Conservation (phyloP, 306 rosid species). For the Dryas alaskensis region DNA sequence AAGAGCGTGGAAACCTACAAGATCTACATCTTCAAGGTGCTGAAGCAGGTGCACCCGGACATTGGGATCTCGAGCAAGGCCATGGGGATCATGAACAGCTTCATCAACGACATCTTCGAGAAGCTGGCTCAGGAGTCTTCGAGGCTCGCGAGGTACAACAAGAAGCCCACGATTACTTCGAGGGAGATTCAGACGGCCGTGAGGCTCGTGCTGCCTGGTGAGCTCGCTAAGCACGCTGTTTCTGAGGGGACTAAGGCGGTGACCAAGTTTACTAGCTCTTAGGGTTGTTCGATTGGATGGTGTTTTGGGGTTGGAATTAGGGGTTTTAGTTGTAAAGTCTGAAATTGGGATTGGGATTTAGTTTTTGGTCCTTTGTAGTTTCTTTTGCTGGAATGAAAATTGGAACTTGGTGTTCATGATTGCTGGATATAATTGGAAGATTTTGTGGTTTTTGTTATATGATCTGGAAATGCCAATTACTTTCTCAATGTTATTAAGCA, state of each 20-base stretch:
- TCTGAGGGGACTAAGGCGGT: slow-evolving; percentile 68
- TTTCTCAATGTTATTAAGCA: too few relatives aligned
- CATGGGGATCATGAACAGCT: slow-evolving; percentile 63
- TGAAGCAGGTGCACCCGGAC: slow-evolving; percentile 64
- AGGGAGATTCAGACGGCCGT: slow-evolving; percentile 63
- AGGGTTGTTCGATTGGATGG: background rate
- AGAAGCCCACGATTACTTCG: slow-evolving; percentile 59
- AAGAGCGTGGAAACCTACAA: slow-evolving; percentile 59
- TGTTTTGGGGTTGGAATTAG: background rate
- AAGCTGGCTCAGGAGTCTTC: slow-evolving; percentile 56
- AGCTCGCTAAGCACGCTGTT: slow-evolving; percentile 61
- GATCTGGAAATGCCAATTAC: background rate
- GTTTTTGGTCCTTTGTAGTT: background rate
- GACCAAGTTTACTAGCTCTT: slow-evolving; percentile 58
- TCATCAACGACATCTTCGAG: slow-evolving; percentile 62
- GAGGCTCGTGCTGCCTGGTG: slow-evolving; percentile 55
- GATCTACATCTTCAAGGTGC: slow-evolving; percentile 60
- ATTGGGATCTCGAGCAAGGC: slow-evolving; percentile 57
- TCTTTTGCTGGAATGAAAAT: background rate
- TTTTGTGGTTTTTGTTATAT: background rate
- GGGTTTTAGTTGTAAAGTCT: slow-evolving; percentile 11
- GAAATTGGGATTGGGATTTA: background rate
- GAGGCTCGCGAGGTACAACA: slow-evolving; percentile 50
- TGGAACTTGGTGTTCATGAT: background rate
- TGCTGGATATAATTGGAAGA: background rate